Conservation (phyloP, 495 filamentous ascomycete genomes). For the Podospora tetraspora region DNA sequence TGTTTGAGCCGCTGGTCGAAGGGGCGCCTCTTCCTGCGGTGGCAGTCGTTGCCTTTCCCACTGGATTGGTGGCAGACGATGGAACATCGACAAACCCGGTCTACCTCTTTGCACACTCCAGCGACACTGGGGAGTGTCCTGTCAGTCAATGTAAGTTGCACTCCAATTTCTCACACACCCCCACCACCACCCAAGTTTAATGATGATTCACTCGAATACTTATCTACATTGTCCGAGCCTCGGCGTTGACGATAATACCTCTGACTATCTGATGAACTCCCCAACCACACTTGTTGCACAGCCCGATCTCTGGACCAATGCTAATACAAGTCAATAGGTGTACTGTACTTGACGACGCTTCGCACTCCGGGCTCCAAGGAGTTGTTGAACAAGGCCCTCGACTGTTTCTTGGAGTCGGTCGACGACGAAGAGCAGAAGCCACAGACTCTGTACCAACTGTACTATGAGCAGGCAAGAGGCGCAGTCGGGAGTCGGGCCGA, state of each 20-base stretch:
- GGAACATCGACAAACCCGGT: constrained; percentile 48
- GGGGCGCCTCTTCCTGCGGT: constrained; percentile 69
- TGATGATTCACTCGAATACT: constrained; percentile 91
- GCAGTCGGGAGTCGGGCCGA: constrained; percentile 25
- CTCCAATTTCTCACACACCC: constrained; percentile 14
- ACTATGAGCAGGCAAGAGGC: constrained; percentile 50
- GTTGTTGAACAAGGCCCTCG: constrained; percentile 51
- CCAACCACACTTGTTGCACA: constrained; percentile 22
- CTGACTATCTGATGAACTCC: constrained; percentile 77
- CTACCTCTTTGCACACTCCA: constrained; percentile 72
- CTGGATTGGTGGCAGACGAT: constrained; percentile 36
- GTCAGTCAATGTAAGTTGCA: constrained; percentile 71
- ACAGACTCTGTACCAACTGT: constrained; percentile 55
- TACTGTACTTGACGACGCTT: constrained; percentile 62
- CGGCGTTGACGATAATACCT: constrained; percentile 78
- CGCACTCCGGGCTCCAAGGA: constrained; percentile 31
- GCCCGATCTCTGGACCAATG: constrained; percentile 20
- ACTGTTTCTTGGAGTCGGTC: constrained; percentile 45
- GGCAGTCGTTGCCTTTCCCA: constrained; percentile 66
- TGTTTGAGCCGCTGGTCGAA: constrained; percentile 70
- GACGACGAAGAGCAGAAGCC: constrained; percentile 29
- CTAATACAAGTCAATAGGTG: constrained; percentile 56
- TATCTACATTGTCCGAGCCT: constrained; percentile 99
- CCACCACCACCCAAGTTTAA: constrained; percentile 32
- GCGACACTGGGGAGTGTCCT: constrained; percentile 86